Conservation (phyloP, 805 yeast species). For the Saccharomycopsis javanensis region DNA sequence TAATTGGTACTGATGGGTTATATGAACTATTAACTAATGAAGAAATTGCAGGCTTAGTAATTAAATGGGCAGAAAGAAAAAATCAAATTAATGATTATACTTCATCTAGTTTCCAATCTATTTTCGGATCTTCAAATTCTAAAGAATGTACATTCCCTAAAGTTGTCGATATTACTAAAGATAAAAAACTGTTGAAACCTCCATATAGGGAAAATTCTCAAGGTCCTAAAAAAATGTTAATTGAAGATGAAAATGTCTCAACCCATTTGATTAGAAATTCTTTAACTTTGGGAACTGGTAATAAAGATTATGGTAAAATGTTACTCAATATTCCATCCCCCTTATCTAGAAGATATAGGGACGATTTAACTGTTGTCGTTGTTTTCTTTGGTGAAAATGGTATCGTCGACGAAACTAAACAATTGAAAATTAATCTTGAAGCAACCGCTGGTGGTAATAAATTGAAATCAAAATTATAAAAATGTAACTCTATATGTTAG, state of each 20-base stretch:
- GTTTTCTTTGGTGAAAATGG: conserved; percentile 73
- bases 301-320: conserved; percentile 80
- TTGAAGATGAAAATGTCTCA: conserved; percentile 82
- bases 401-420: conserved; percentile 32
- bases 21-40: conserved; percentile 88
- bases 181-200: conserved; percentile 53
- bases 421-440: conserved; percentile 42
- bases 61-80: conserved; percentile 81
- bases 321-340: conserved; percentile 88
- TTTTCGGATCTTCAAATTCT: neutral
- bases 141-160: conserved; percentile 34
- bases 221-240: conserved; percentile 30
- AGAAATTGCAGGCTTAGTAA: conserved; percentile 86
- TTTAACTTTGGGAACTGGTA: conserved; percentile 73
- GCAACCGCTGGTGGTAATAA: conserved; percentile 51
- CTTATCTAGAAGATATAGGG: conserved; percentile 82
- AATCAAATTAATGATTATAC: conserved; percentile 30
- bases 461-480: neutral
- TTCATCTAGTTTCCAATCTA: conserved; percentile 8
- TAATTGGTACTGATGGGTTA: conserved; percentile 89
- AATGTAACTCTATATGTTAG: neutral
- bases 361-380: conserved; percentile 92
- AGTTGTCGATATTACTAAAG: conserved; percentile 51
- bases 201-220: conserved; percentile 52
- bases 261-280: conserved; percentile 94